Evolutionary conservation across 1,139 yeast genomes (phyloP).

Genomic region (Arxiozyma telluris): DNA sequence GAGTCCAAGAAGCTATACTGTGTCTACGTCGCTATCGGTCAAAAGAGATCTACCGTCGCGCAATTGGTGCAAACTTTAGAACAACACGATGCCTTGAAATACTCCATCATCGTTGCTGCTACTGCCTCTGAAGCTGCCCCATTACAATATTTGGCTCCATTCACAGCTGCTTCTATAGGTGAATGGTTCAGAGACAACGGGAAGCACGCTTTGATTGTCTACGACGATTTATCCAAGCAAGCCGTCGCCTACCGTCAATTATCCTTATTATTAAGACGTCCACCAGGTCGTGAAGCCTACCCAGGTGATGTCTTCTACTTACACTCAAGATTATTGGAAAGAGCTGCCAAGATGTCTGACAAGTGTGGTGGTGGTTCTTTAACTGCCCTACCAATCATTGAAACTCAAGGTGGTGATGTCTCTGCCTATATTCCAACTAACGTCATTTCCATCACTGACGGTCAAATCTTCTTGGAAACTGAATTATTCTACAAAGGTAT

Average conservation of each 20-base stretch:
- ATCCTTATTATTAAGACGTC: constrained; percentile 94
- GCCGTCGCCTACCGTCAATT: constrained; percentile 99
- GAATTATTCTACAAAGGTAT: constrained; percentile 99
- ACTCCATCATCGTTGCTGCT: constrained; percentile 97
- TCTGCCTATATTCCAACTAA: constrained; percentile 96
- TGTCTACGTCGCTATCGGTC: constrained; percentile 99
- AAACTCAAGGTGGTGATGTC: constrained; percentile 99
- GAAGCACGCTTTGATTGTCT: constrained; percentile 92
- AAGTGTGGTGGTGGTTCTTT: constrained; percentile 87
- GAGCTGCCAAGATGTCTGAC: constrained; percentile 96
- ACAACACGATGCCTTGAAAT: constrained; percentile 95
- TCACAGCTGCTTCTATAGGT: constrained; percentile 99
- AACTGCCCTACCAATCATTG: constrained; percentile 93
- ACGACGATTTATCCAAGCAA: constrained; percentile 97
- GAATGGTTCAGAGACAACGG: constrained; percentile 99
- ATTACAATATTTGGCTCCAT: constrained; percentile 99
- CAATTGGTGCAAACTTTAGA: constrained; percentile 99
- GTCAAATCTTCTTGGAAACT: constrained; percentile 98
- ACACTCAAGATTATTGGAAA: constrained; percentile 91
- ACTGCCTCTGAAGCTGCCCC: constrained; percentile 99
- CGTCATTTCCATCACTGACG: constrained; percentile 95
- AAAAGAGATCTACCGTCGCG: constrained; percentile 99
- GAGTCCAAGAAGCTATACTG: constrained; percentile 98
- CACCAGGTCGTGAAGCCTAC: constrained; percentile 96
- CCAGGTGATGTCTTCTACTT: constrained; percentile 96